These are phyloP conservation scores for Neofusicoccum parvum DNA, from an alignment of 2,329 filamentous ascomycete species.

Conservation along the genomic window DNA sequence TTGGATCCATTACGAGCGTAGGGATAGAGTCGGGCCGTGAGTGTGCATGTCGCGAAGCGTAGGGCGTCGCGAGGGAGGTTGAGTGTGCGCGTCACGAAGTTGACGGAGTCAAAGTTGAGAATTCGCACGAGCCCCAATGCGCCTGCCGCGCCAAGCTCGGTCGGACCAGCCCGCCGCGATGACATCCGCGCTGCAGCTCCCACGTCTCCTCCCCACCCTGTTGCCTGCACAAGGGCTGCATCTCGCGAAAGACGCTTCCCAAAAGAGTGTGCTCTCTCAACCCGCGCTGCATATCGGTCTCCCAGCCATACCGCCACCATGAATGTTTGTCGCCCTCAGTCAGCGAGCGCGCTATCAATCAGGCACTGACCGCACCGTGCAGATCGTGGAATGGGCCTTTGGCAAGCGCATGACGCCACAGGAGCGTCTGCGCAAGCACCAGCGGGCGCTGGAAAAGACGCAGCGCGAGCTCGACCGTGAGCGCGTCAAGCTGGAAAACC, in stretches of 20 bases:
- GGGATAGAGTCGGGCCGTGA: slow-evolving; percentile 21
- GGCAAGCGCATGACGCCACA: slow-evolving; percentile 98
- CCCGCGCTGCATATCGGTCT: neutral
- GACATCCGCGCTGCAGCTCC: slow-evolving; percentile 14
- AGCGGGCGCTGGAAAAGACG: slow-evolving; percentile 94
- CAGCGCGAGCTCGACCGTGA: slow-evolving; percentile 95
- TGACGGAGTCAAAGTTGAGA: slow-evolving; percentile 12
- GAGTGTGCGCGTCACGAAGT: neutral
- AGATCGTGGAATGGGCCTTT: slow-evolving; percentile 99
- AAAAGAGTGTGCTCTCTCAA: neutral
- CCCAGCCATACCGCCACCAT: slow-evolving; percentile 43
- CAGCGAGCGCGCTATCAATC: neutral
- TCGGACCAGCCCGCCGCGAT: neutral
- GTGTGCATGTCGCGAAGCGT: slow-evolving; percentile 34
- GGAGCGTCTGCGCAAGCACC: slow-evolving; percentile 88
- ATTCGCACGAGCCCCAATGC: neutral
- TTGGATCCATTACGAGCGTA: slow-evolving; percentile 18
- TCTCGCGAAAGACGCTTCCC: slow-evolving; percentile 1
- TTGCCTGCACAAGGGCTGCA: slow-evolving; percentile 16
- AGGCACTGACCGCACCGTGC: slow-evolving; percentile 28
- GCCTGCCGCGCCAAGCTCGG: neutral
- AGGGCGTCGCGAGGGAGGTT: neutral
- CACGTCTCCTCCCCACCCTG: slow-evolving; percentile 19
- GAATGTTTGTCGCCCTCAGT: slow-evolving; percentile 56
- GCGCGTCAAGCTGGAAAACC: slow-evolving; percentile 92